phyloP scores from a whole-genome alignment of 345 rosid species.

The Laguncularia racemosa region DNA sequence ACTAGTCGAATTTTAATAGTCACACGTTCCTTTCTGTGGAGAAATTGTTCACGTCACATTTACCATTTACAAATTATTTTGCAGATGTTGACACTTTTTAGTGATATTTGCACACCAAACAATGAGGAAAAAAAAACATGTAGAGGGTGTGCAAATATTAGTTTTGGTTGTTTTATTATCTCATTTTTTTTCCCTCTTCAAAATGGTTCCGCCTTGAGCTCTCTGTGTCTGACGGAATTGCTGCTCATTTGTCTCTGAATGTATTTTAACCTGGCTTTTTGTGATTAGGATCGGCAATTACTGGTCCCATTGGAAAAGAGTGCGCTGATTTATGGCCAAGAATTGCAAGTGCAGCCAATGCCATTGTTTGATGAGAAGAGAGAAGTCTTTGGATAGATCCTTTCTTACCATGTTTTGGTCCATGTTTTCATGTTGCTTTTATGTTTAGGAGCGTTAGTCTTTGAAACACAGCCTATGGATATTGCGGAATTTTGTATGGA shows the following conservation, averaged over 20 bases:
- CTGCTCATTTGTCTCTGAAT: no score
- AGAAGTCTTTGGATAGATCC: background rate
- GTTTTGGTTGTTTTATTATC: background rate
- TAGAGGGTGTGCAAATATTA: no score
- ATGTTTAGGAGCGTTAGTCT: background rate
- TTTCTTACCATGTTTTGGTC: background rate
- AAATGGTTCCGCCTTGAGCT: background rate
- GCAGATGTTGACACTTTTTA: no score
- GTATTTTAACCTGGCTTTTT: background rate
- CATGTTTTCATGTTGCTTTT: background rate
- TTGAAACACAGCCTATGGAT: no score
- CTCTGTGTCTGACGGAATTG: no score
- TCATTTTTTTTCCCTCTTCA: background rate
- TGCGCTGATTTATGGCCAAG: conserved; percentile 97
- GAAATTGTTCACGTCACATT: background rate
- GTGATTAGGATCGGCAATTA: conserved; percentile 72
- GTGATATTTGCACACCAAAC: no score
- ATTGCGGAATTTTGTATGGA: no score
- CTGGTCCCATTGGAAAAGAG: conserved; percentile 91
- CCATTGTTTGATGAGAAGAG: conserved; percentile 33
- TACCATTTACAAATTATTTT: no score
- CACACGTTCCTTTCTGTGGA: background rate
- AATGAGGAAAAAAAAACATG: no score
- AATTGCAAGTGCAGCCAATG: conserved; percentile 90
- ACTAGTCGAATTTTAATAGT: no score